Percentiles rank a stretch among this genome's conserved stretches.
Evolutionary conservation across 1,284 basidiomycete species (phyloP).

Genomic region (Naganishia cerealis): DNA sequence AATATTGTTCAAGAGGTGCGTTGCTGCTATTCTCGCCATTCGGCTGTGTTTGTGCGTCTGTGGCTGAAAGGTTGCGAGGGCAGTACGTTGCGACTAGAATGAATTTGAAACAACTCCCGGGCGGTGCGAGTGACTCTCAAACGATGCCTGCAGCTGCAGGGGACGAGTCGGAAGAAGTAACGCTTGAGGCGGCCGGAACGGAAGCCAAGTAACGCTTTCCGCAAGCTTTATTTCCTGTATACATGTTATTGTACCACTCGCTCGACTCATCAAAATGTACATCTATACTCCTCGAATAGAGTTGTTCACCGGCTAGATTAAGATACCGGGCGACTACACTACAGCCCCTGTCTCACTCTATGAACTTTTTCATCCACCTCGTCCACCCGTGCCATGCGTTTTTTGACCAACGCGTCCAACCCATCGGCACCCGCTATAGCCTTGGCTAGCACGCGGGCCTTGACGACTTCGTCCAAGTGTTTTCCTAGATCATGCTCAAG

Average conservation of each 20-base stretch:
- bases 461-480: constrained; percentile 18
- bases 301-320: background rate
- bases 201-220: background rate
- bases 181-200: background rate
- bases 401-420: constrained; percentile 24
- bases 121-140: background rate
- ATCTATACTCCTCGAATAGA: background rate
- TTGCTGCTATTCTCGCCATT: constrained; percentile 12
- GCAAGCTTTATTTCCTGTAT: background rate
- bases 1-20: constrained; percentile 75
- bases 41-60: background rate
- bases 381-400: constrained; percentile 18
- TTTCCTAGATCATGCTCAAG: constrained; percentile 62
- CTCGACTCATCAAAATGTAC: background rate
- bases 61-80: background rate
- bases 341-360: background rate
- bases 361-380: constrained; percentile 11
- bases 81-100: constrained; percentile 25
- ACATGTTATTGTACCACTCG: background rate
- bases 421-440: constrained; percentile 16
- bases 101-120: constrained; percentile 22
- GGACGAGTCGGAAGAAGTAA: background rate
- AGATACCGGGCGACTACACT: background rate
- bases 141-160: background rate
- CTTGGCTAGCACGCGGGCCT: constrained; percentile 10